Base-by-base conservation (phyloP, 139 green algal species). In the Haematococcus sp. region DNA sequence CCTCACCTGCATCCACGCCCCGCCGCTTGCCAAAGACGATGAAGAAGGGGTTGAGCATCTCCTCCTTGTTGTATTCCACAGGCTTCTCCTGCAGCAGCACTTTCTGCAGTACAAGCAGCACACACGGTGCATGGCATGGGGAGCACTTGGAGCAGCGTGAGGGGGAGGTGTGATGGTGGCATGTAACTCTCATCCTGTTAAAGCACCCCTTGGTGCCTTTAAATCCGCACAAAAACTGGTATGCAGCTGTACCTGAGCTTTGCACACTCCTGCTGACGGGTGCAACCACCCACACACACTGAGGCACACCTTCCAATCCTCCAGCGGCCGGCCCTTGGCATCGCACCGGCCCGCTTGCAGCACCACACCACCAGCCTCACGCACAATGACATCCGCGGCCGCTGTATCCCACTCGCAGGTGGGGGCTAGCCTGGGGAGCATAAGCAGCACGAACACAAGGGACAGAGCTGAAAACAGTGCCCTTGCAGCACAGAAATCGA, bases 331-430 rank as follows among this genome's bases (percentile, higher is more conserved):
- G 44, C 92, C 92, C 76, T 91, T 91, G 75, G 79, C 84, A 54
- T 92, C 86, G 70, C 91, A 92, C 56, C 61, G 61, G 1, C 92
- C 92, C 0, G 88, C 88, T 77, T 95, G 86, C 70, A 96, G 58
- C 74, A 96, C 89, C 63, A 73, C 66, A 28, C 92, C 92, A 17
- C 92, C 92, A 3, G 92, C 92, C 78, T 96, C 92, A 31, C 79
- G 76, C 44, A 97, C 91, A 4, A 97, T 90, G 69, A 93, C 80
- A 64, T 97, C 88, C 0, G 92, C 84, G 4, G 92, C 92, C 4
- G 92, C 91, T 1, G 90, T 96, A 83, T 97, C 92, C 92, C 92
- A 97, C 78, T 96, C 91, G 63, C 88, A 92, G 4, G 79, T 87
- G 46, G 85, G 82, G 0, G 65, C 77, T 44, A 89, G 32, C 64